These are phyloP conservation scores for Penicillium concentricum DNA, from an alignment of 2,329 filamentous ascomycete species.

Conservation along the genomic window DNA sequence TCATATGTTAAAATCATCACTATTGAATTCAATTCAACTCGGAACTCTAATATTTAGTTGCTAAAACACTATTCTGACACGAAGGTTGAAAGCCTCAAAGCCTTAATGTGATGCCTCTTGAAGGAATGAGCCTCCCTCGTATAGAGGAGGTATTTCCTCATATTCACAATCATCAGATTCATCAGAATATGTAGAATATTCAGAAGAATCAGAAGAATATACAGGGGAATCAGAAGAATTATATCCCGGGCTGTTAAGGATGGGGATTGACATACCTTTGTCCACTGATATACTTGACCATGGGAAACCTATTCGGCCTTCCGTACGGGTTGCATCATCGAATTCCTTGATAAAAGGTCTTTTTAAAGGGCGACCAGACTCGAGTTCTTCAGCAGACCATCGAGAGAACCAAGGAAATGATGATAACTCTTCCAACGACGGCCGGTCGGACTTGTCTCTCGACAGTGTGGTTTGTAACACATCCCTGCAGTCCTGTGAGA, in stretches of 20 bases:
- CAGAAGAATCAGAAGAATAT: not conserved
- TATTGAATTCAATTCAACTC: not conserved
- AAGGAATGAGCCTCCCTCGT: not conserved
- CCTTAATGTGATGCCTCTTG: not conserved
- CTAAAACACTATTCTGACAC: not conserved
- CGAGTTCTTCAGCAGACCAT: constrained; percentile 13
- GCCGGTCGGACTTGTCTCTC: constrained; percentile 22
- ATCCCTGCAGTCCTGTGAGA: constrained; percentile 35
- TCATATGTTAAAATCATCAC: not conserved
- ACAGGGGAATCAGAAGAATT: not conserved
- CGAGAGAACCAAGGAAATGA: constrained; percentile 30
- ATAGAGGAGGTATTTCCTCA: not conserved
- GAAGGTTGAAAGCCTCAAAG: not conserved
- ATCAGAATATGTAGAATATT: not conserved
- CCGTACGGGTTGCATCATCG: not conserved
- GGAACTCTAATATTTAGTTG: no score
- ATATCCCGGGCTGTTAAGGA: no score
- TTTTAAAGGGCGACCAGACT: constrained; percentile 7
- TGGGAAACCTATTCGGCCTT: not conserved
- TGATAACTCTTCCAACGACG: constrained; percentile 23
- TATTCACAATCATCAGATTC: not conserved
- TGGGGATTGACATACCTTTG: not conserved
- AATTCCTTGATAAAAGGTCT: constrained; percentile 11
- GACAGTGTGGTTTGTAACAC: constrained; percentile 26
- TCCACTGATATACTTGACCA: not conserved